Evolutionary conservation across 2,329 filamentous ascomycete species (phyloP).

Genomic region (Rachicladosporium sp.): DNA sequence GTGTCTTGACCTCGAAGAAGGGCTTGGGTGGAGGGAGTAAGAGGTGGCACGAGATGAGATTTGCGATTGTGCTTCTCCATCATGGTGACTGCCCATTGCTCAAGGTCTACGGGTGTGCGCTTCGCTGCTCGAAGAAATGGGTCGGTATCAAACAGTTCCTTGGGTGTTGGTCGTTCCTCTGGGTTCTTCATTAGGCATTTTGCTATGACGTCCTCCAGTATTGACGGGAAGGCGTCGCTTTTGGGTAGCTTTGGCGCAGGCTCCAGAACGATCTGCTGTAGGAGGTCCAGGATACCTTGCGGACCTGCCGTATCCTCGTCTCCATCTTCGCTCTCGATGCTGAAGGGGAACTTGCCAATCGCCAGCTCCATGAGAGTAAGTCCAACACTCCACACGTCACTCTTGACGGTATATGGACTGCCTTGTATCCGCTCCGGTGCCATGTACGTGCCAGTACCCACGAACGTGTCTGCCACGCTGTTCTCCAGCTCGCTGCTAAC

Average conservation of each 20-base stretch:
- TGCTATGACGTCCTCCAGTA: constrained; percentile 92
- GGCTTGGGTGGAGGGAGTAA: constrained; percentile 66
- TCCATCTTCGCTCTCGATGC: constrained; percentile 58
- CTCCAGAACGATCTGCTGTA: constrained; percentile 96
- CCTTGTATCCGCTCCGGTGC: constrained; percentile 95
- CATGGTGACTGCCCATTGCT: constrained; percentile 85
- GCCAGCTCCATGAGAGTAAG: constrained; percentile 92
- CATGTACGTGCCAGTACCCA: constrained; percentile 98
- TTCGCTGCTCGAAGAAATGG: constrained; percentile 94
- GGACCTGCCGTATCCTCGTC: constrained; percentile 56
- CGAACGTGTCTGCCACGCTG: constrained; percentile 95
- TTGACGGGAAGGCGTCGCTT: constrained; percentile 91
- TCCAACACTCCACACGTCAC: constrained; percentile 97
- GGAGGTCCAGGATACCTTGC: constrained; percentile 85
- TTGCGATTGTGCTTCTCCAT: constrained; percentile 94
- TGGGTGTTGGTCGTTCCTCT: constrained; percentile 77
- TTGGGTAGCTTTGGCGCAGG: constrained; percentile 86
- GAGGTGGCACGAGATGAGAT: constrained; percentile 73
- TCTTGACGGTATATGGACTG: constrained; percentile 93
- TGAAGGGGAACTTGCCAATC: constrained; percentile 94
- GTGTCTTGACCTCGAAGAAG: constrained; percentile 45
- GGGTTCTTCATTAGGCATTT: constrained; percentile 89
- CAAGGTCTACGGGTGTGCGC: constrained; percentile 84
- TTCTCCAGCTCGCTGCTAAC: constrained; percentile 98
- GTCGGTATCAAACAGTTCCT: constrained; percentile 86